A percentile compares a stretch with the other conserved stretches of the same genome.
Conservation (phyloP, 805 yeast genomes). For the Candida succiphila region DNA sequence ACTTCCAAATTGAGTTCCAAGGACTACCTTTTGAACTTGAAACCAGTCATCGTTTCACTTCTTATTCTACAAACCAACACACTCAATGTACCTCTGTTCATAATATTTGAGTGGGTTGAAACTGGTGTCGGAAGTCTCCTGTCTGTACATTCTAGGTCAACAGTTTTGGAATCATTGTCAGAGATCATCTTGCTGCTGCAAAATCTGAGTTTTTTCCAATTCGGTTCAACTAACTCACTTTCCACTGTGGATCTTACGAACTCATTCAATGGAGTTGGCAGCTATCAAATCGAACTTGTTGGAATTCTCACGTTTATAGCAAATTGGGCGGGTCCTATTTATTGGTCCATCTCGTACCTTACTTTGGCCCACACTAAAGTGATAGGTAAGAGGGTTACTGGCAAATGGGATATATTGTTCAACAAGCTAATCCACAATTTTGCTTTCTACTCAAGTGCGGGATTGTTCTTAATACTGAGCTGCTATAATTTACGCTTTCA, state of each 20-base stretch:
- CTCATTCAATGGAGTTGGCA: constrained; percentile 80
- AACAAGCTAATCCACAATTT: constrained; percentile 28
- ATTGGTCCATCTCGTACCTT: constrained; percentile 53
- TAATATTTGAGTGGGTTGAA: constrained; percentile 23
- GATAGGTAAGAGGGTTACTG: constrained; percentile 9
- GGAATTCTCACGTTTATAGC: constrained; percentile 72
- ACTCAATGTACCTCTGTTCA: constrained; percentile 43
- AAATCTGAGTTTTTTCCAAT: constrained; percentile 70
- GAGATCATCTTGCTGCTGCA: constrained; percentile 46
- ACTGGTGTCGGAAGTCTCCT: constrained; percentile 7
- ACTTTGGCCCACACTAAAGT: constrained; percentile 6
- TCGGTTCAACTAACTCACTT: constrained; percentile 87
- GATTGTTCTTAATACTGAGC: constrained; percentile 50
- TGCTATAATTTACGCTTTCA: constrained; percentile 75
- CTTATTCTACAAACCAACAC: constrained; percentile 46
- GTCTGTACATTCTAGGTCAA: constrained; percentile 9
- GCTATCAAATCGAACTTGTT: constrained; percentile 60
- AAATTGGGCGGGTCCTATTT: constrained; percentile 82
- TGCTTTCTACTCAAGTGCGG: constrained; percentile 50
- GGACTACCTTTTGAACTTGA: constrained; percentile 24
- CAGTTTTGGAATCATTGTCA: constrained; percentile 7
- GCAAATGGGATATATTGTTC: constrained; percentile 25
- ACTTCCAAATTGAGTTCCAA: no score
- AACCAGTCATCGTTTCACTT: constrained; percentile 27
- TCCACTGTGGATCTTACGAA: constrained; percentile 87